Percentiles rank a stretch among this genome's conserved stretches.
Conservation (phyloP, 1,284 basidiomycete genomes). For the Microbotryomycetes sp. region DNA sequence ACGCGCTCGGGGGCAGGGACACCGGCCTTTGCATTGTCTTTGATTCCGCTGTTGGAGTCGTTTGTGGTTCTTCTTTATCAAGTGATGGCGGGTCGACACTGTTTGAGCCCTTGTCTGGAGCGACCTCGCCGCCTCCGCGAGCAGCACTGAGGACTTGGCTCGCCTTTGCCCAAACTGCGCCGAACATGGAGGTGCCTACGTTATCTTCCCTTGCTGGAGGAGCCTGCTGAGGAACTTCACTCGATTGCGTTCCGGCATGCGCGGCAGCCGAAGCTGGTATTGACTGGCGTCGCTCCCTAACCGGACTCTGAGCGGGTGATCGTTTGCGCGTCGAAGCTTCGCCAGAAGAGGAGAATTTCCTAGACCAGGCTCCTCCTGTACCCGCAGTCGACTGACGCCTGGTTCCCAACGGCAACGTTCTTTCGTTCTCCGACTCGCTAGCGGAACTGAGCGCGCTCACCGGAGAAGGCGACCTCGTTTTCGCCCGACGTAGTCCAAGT, state of each 20-base stretch:
- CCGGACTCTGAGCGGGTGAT: not conserved
- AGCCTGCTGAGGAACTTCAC: not conserved
- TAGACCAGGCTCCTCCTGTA: not conserved
- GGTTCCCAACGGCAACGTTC: not conserved
- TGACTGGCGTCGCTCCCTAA: not conserved
- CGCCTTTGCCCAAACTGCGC: not conserved
- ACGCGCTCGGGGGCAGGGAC: not conserved
- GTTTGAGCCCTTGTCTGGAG: not conserved
- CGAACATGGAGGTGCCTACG: not conserved
- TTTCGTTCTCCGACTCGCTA: not conserved
- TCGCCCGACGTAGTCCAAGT: not conserved
- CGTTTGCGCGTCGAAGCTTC: not conserved
- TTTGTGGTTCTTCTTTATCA: not conserved
- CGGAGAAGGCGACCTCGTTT: not conserved
- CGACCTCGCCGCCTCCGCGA: not conserved
- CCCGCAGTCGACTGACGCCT: not conserved
- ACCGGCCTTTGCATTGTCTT: not conserved
- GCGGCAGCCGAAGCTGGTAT: not conserved
- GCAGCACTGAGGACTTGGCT: not conserved
- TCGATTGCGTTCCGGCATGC: not conserved
- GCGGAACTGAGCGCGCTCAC: not conserved
- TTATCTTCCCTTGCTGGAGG: not conserved
- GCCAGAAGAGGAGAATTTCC: not conserved
- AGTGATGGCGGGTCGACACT: not conserved
- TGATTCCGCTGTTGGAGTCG: not conserved